Evolutionary conservation across 345 rosid genomes (phyloP), one percentile per base, ranked within the genome.

Genomic region (Boechera stricta): DNA sequence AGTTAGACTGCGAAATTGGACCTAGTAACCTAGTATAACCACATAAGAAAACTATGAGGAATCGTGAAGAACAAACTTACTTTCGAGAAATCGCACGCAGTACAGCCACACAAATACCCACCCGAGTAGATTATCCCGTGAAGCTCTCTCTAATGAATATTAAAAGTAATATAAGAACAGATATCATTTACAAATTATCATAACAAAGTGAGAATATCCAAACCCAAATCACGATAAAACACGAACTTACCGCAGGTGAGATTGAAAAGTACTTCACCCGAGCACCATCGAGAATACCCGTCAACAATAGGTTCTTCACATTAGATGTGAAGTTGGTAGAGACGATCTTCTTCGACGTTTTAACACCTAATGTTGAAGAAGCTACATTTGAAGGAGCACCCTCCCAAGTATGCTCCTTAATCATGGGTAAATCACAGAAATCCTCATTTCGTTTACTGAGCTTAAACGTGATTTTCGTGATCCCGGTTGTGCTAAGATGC

Each of bases 41-140:
- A 28, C 6, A 38, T 24, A 74, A 33, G 45, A 29, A 47, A 55
- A 32, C 31, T 28, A 58, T 51, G 51, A 54, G 58, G 1, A 35
- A 18, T 6, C 69, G 38, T 15, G 3, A 54, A 16, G 24, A 38
- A 13, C 52, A 24, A 64, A 56, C 83, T 82, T 77, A 91, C 96
- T 90, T 89, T 90, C 2, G 91, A 74, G 72, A 74, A 85, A 66
- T 88, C 83, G 76, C 98, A 93, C 4, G 85, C 75, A 47, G 81
- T 84, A 70, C 98, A 93, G 21, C 95, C 91, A 47, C 98, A 93
- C 67, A 89, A 90, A 84, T 86, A 93, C 70, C 98, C 98, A 44
- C 90, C 85, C 64, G 88, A 93, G 82, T 86, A 81, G 71, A 90
- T 84, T 33, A 86, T 48, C 38, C 93, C 98, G 0, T 88, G 83